These are phyloP conservation scores for Quercus phellos DNA, from an alignment of 331 rosid genomes.

Conservation along the genomic window DNA sequence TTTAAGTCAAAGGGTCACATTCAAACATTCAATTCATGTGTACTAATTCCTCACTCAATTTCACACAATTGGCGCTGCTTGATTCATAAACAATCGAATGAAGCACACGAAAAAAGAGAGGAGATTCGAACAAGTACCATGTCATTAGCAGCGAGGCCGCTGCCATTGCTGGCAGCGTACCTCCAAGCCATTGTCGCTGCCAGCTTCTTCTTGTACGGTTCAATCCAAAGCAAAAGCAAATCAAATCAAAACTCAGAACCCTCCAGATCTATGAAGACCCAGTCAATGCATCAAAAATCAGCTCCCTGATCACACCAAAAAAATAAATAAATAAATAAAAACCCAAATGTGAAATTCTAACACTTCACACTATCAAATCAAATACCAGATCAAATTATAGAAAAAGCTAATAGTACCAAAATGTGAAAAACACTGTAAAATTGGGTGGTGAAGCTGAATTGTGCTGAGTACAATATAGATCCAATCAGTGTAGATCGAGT, in stretches of 20 bases:
- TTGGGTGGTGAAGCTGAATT: not conserved
- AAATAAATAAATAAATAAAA: not conserved
- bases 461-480: not conserved
- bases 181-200: conserved; percentile 80
- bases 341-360: not conserved
- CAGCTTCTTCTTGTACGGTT: conserved; percentile 49
- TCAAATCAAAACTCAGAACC: conserved; percentile 20
- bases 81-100: not conserved
- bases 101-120: not conserved
- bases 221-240: conserved; percentile 22
- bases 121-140: conserved; percentile 39
- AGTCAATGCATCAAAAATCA: conserved; percentile 34
- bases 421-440: no score
- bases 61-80: not conserved
- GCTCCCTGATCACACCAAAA: conserved; percentile 42
- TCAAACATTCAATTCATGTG: not conserved
- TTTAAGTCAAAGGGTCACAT: no score
- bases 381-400: conserved; percentile 32
- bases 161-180: conserved; percentile 76
- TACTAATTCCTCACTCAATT: not conserved
- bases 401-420: no score
- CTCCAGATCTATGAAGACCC: conserved; percentile 60
- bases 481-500: conserved; percentile 40
- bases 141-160: conserved; percentile 66
- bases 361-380: not conserved